A percentile compares a stretch with the other conserved stretches of the same genome.
Conservation (phyloP, 1,284 basidiomycete genomes). For the Moniliophthora roreri region DNA sequence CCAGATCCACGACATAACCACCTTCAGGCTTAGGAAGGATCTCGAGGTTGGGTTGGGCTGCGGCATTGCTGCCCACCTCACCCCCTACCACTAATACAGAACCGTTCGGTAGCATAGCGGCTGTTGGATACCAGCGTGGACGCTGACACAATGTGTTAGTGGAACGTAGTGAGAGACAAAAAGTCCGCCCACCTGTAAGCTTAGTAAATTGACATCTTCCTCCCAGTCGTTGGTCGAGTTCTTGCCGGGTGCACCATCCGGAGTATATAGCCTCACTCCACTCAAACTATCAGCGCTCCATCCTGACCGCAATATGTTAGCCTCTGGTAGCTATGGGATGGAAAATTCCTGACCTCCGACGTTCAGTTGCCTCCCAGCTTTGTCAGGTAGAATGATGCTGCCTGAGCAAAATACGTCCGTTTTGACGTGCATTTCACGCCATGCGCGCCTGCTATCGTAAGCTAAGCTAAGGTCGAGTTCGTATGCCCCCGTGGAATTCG, state of each 20-base stretch:
- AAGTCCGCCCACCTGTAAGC: constrained; percentile 43
- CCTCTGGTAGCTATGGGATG: too few species aligned
- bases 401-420: constrained; percentile 77
- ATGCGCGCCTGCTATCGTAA: constrained; percentile 53
- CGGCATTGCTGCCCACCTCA: constrained; percentile 65
- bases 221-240: constrained; percentile 71
- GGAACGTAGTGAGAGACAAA: not conserved
- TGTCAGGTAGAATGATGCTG: constrained; percentile 70
- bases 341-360: constrained; percentile 57
- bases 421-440: constrained; percentile 73
- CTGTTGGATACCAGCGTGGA: constrained; percentile 73
- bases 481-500: constrained; percentile 73
- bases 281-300: constrained; percentile 63
- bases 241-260: constrained; percentile 54
- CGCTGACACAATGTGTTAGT: constrained; percentile 34
- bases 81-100: constrained; percentile 73
- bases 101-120: constrained; percentile 65
- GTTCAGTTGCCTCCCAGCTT: constrained; percentile 64
- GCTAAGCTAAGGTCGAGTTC: constrained; percentile 66
- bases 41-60: constrained; percentile 65
- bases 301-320: too few species aligned
- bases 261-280: constrained; percentile 66
- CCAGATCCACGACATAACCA: constrained; percentile 38
- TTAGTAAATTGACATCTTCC: constrained; percentile 51
- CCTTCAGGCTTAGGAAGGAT: constrained; percentile 47